Percentiles rank a stretch among this genome's conserved stretches.
phyloP scores from a whole-genome alignment of 495 filamentous ascomycete species.

The Podospora pseudocomata region DNA sequence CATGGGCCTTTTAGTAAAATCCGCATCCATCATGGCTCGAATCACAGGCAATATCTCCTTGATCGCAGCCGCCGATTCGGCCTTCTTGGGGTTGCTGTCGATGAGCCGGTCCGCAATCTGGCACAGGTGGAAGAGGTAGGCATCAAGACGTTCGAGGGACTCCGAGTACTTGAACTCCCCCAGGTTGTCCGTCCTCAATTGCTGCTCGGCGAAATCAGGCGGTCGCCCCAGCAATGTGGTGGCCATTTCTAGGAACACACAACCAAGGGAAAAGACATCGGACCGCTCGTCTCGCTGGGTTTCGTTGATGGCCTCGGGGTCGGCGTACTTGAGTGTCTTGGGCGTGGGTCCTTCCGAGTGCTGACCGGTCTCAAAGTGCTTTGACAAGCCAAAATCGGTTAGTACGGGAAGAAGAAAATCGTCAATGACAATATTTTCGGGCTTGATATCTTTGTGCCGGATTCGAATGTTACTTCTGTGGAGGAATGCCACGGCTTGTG shows the following conservation, averaged over 20 bases:
- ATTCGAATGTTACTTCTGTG: slow-evolving; percentile 34
- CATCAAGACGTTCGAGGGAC: slow-evolving; percentile 22
- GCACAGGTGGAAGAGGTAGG: slow-evolving; percentile 20
- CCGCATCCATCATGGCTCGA: slow-evolving; percentile 30
- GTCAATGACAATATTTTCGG: slow-evolving; percentile 45
- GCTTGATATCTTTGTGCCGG: slow-evolving; percentile 48
- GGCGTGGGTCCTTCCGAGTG: slow-evolving; percentile 30
- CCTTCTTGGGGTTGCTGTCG: not conserved
- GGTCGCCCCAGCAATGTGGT: slow-evolving; percentile 37
- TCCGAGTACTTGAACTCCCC: slow-evolving; percentile 30
- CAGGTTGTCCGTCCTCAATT: slow-evolving; percentile 11
- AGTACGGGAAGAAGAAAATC: slow-evolving; percentile 31
- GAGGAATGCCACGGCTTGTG: slow-evolving; percentile 39
- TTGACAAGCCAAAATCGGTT: slow-evolving; percentile 46
- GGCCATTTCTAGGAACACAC: slow-evolving; percentile 46
- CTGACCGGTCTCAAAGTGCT: slow-evolving; percentile 37
- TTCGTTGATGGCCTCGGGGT: slow-evolving; percentile 43
- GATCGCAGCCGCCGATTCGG: slow-evolving; percentile 23
- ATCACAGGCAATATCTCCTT: slow-evolving; percentile 25
- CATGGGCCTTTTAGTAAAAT: slow-evolving; percentile 21
- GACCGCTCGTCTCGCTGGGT: slow-evolving; percentile 38
- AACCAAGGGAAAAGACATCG: slow-evolving; percentile 50
- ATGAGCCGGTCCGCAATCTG: slow-evolving; percentile 12
- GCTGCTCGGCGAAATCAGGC: slow-evolving; percentile 27
- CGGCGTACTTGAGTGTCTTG: slow-evolving; percentile 42